Evolutionary conservation across 805 yeast species (phyloP), one percentile per base, ranked within the genome.

Genomic region (Candida patagonica): DNA sequence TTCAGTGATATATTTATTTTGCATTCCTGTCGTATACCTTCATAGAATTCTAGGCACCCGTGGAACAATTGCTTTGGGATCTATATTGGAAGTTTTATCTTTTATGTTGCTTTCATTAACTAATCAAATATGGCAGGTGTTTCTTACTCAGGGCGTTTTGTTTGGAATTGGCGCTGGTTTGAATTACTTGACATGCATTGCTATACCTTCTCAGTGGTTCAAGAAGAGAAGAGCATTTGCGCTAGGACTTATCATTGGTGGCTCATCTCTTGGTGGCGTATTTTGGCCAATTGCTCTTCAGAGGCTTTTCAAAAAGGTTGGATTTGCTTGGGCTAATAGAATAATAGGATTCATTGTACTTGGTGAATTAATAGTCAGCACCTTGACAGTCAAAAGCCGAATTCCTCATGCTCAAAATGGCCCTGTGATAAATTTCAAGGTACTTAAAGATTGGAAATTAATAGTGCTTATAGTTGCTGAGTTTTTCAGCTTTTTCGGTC

Each of bases 261-360:
- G 79, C 2, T 60, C 74, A 5, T 72, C 74, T 10, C 42, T 69
- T 1, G 79, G 78, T 4, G 78, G 78, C 10, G 53, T 73, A 5
- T 55, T 66, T 15, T 71, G 65, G 51, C 65, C 75, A 8, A 60
- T 73, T 45, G 61, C 63, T 32, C 52, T 68, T 35, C 62, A 65
- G 42, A 54, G 55, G 38, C 52, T 73, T 30, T 63, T 70, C 32
- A 53, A 60, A 33, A 49, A 54, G 10, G 62, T 71, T 19, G 80
- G 80, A 1, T 74, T 70, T 48, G 62, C 60, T 9, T 74, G 80
- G 79, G 68, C 74, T 3, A 61, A 71, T 32, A 60, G 80, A 38
- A 59, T 66, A 10, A 55, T 73, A 36, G 73, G 73, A 0, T 66
- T 74, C 47, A 52, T 73, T 13, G 49, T 44, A 35, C 37, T 49